Evolutionary conservation across 495 filamentous ascomycete genomes (phyloP), one percentile per base, ranked within the genome.

Genomic region (Peziza echinospora): DNA sequence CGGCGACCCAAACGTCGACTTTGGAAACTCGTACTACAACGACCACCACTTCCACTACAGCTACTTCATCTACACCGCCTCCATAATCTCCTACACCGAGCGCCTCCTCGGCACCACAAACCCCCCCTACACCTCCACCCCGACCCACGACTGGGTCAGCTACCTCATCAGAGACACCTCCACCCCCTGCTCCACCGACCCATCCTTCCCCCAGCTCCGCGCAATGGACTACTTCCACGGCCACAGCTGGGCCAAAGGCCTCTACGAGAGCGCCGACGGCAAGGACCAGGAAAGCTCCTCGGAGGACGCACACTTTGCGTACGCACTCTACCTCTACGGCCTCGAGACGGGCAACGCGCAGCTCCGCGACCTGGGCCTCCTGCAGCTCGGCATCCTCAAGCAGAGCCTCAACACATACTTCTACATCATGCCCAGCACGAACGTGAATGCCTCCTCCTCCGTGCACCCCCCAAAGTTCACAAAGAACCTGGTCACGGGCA

Each of bases 301-400:
- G 5, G 87, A 96, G 64, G 87, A 96, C 61, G 71, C 78, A 40
- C 78, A 86, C 69, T 83, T 81, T 52, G 74, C 79, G 0, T 94
- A 94, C 55, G 82, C 80, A 0, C 64, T 93, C 50, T 92, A 93
- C 65, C 81, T 96, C 76, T 96, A 87, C 86, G 87, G 85, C 19
- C 66, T 65, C 16, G 76, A 80, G 0, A 76, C 70, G 41, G 75
- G 75, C 7, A 81, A 93, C 61, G 60, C 64, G 5, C 80, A 78
- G 52, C 77, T 93, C 70, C 86, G 86, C 57, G 81, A 82, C 5
- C 68, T 84, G 43, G 83, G 77, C 2, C 87, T 87, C 54, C 62
- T 96, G 39, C 84, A 87, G 73, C 75, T 96, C n/a, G 71, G 78
- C 1, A 65, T 94, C 39, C 65, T 82, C 41, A 67, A 74, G 0